Base-by-base conservation (phyloP, 164 flowering plant species). In the Magnolia sinica region DNA sequence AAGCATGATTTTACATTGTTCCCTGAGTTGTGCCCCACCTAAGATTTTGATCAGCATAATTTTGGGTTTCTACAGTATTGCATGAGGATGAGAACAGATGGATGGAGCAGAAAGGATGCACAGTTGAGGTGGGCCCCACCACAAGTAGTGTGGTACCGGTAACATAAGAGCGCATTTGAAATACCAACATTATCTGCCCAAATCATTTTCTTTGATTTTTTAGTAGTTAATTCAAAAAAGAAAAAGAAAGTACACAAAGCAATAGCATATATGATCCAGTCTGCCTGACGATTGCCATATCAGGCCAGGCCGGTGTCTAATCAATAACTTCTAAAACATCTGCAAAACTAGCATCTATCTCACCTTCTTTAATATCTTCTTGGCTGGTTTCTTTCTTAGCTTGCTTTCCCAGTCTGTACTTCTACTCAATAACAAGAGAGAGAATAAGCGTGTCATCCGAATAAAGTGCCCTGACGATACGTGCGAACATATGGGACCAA, bases 331-430 rank as follows among this genome's bases (percentile, higher is more conserved):
- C 4, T 7, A 55, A 55, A 55, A 16, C 16, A 55, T 10, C 61
- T 8, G 9, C 61, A 16, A 55, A 55, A 16, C 16, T 55, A 65
- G 11, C 31, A 8, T 3, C 13, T 0, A 4, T 13, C 87, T 87
- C 71, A 90, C 92, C 88, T 55, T 86, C 93, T 74, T 73, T 86
- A 81, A 50, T 82, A 59, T 82, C 87, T 7, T 86, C 91, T 55
- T 67, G 71, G 67, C 50, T 73, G 76, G 37, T 77, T 70, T 88
- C 92, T 70, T 79, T 89, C 71, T 83, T 76, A 2, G 84, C 76
- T 61, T 85, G 97, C 84, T 86, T 92, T 79, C 98, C 98, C 23
- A 94, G 82, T 78, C 98, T 89, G 74, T 94, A 94, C 81, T 94
- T 94, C 98, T 94, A 73, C 81, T 83, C 6, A 14, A 31, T 18